These are phyloP conservation scores for Diversispora epigaea DNA, from an alignment of 192 early-diverging fungal species.

Conservation along the genomic window DNA sequence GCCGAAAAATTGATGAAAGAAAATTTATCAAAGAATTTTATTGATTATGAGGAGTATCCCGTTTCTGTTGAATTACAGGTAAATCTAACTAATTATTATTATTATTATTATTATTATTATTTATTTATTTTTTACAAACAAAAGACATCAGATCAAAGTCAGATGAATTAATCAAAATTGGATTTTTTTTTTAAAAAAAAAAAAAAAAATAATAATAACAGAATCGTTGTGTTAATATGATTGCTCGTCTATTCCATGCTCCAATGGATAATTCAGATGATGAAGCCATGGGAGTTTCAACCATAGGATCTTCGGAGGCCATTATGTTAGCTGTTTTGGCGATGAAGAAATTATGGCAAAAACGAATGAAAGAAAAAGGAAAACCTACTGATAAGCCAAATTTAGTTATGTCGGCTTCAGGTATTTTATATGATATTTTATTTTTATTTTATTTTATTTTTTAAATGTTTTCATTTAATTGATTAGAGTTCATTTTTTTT, in stretches of 20 bases:
- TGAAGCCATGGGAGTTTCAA: constrained; percentile 64
- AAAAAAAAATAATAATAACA: too few species aligned
- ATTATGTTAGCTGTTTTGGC: constrained; percentile 75
- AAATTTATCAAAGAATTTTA: constrained; percentile 74
- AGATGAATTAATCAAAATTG: not conserved
- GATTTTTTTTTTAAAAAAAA: not conserved
- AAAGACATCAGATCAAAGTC: too few species aligned
- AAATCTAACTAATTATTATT: constrained; percentile 10
- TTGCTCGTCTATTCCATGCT: constrained; percentile 43
- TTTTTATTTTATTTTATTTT: not conserved
- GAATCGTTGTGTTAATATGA: constrained; percentile 48
- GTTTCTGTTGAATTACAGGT: constrained; percentile 43
- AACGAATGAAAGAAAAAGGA: constrained; percentile 56
- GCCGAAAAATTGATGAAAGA: constrained; percentile 77
- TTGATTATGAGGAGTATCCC: constrained; percentile 51
- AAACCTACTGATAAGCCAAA: constrained; percentile 72
- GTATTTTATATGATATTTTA: not conserved
- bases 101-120: constrained; percentile 9
- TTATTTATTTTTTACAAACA: not conserved
- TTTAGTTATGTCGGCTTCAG: constrained; percentile 63
- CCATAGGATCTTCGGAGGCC: constrained; percentile 79
- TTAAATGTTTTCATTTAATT: too few species aligned
- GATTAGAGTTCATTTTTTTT: too few species aligned
- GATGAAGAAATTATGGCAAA: constrained; percentile 78
- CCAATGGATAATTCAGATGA: constrained; percentile 39